phyloP scores from a whole-genome alignment of 345 rosid species.

The Noccaea caerulescens region DNA sequence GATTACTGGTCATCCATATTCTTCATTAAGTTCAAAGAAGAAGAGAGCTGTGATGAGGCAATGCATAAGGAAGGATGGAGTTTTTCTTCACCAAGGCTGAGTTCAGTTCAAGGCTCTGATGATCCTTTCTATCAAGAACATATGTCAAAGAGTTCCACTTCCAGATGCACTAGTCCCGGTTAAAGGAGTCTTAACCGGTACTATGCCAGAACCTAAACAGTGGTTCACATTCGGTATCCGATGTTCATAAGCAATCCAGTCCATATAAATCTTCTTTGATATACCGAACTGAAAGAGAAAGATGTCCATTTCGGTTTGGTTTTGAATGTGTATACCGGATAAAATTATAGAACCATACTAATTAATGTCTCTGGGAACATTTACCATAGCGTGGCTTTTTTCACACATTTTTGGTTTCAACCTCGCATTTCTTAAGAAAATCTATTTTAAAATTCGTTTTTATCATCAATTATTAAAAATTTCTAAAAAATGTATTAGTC shows the following conservation, averaged over 20 bases:
- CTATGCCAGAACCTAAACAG: slow-evolving; percentile 3
- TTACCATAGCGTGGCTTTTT: no score
- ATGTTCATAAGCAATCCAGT: slow-evolving; percentile 34
- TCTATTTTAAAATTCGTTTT: no score
- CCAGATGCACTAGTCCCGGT: slow-evolving; percentile 43
- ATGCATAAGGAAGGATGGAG: slow-evolving; percentile 61
- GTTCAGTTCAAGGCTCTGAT: slow-evolving; percentile 71
- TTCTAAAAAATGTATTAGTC: no score
- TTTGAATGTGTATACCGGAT: slow-evolving; percentile 16
- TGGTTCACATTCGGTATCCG: neutral
- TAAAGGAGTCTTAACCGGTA: slow-evolving; percentile 46
- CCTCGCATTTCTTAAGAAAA: no score
- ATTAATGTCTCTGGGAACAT: neutral
- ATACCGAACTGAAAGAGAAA: slow-evolving; percentile 19
- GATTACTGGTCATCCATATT: slow-evolving; percentile 85
- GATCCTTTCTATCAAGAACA: slow-evolving; percentile 87
- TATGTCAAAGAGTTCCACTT: slow-evolving; percentile 49
- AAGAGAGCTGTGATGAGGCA: slow-evolving; percentile 52
- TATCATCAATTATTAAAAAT: no score
- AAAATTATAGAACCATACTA: slow-evolving; percentile 17
- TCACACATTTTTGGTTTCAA: no score
- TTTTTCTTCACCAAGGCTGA: slow-evolving; percentile 72
- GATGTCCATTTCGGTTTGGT: slow-evolving; percentile 22
- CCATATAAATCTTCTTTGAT: slow-evolving; percentile 24
- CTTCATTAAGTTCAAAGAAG: slow-evolving; percentile 82